These are phyloP conservation scores for Ceratocystis albifundus DNA, from an alignment of 2,329 filamentous ascomycete species.

Conservation along the genomic window DNA sequence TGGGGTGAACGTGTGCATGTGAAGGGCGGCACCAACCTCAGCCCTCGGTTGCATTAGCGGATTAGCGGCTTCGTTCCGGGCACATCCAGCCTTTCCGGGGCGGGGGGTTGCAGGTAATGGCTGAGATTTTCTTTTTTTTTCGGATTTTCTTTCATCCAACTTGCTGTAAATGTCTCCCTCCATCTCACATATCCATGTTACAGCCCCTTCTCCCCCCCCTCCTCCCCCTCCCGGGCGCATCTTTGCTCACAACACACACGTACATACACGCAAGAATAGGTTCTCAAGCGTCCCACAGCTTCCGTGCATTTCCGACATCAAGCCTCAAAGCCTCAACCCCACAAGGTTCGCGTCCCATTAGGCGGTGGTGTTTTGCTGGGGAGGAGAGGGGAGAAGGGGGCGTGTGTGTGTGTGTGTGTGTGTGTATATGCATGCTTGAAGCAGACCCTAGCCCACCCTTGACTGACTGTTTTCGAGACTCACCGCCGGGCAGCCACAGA, in stretches of 20 bases:
- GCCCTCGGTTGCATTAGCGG: conserved; percentile 4
- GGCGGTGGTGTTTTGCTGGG: background rate
- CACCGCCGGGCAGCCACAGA: conserved; percentile 15
- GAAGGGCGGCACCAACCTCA: background rate
- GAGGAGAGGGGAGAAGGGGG: too few species aligned
- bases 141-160: background rate
- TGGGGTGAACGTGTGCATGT: background rate
- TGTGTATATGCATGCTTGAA: background rate
- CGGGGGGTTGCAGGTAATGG: background rate
- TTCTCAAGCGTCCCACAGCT: background rate
- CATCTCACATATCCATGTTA: background rate
- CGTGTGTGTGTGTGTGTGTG: background rate
- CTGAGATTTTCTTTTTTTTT: background rate
- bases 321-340: background rate
- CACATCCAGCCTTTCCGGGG: background rate
- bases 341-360: too few species aligned
- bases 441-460: background rate
- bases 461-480: conserved; percentile 1
- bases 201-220: background rate
- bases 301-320: conserved; percentile 1
- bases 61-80: conserved; percentile 1
- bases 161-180: background rate
- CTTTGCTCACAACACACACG: background rate
- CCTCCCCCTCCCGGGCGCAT: too few species aligned
- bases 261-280: background rate